phyloP scores from a whole-genome alignment of 2,329 filamentous ascomycete genomes.

The Cucurbitaria berberidis region DNA sequence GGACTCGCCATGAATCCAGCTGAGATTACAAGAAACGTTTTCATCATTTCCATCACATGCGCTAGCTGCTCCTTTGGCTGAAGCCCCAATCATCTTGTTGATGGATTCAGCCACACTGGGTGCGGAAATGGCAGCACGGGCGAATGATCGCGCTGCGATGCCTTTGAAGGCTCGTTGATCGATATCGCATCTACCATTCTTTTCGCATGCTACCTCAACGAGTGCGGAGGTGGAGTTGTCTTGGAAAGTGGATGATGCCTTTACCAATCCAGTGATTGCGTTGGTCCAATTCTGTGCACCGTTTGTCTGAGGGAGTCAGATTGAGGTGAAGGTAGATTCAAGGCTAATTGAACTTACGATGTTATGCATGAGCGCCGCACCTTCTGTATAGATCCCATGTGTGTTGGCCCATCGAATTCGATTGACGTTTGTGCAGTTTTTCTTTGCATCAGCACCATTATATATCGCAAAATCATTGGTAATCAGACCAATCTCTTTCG shows the following conservation, averaged over 20 bases:
- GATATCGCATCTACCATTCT: constrained; percentile 60
- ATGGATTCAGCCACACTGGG: constrained; percentile 22
- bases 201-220: constrained; percentile 71
- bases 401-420: constrained; percentile 60
- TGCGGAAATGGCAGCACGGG: constrained; percentile 29
- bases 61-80: constrained; percentile 28
- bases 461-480: constrained; percentile 56
- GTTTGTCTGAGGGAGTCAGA: constrained; percentile 25
- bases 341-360: constrained; percentile 35
- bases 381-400: constrained; percentile 56
- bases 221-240: constrained; percentile 65
- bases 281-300: constrained; percentile 30
- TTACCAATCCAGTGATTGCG: constrained; percentile 25
- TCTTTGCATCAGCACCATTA: constrained; percentile 52
- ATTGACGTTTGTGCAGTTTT: constrained; percentile 57
- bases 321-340: not conserved
- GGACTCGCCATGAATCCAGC: constrained; percentile 11
- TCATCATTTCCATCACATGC: constrained; percentile 16
- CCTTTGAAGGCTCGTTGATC: constrained; percentile 72
- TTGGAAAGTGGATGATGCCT: constrained; percentile 46
- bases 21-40: constrained; percentile 16
- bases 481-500: constrained; percentile 55
- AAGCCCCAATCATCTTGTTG: constrained; percentile 20
- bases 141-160: constrained; percentile 26
- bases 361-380: constrained; percentile 60